phyloP scores from a whole-genome alignment of 202 grass and related monocot genomes.

The Hordeum pubiflorum region DNA sequence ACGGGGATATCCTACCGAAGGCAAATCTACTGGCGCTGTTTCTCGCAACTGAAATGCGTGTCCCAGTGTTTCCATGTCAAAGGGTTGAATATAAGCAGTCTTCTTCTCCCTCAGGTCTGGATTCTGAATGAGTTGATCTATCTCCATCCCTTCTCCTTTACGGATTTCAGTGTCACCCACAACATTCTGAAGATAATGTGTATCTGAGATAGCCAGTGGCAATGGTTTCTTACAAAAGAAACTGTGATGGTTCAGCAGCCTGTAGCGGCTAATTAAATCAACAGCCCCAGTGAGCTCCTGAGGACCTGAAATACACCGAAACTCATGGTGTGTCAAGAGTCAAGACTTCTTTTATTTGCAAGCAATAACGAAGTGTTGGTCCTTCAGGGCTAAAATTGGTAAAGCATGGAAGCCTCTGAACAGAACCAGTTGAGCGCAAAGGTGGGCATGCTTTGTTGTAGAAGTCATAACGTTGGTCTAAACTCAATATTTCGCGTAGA shows the following conservation, averaged over 20 bases:
- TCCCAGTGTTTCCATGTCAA: conserved; percentile 73
- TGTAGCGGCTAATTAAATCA: conserved; percentile 83
- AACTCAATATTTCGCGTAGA: background rate
- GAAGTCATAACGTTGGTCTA: background rate
- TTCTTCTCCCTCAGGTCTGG: conserved; percentile 52
- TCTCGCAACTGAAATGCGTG: conserved; percentile 79
- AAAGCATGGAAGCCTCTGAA: background rate
- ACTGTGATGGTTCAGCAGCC: conserved; percentile 64
- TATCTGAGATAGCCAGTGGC: conserved; percentile 71
- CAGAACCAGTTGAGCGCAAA: background rate
- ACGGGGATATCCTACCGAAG: conserved; percentile 50
- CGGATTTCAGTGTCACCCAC: conserved; percentile 86
- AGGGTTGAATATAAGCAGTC: conserved; percentile 59
- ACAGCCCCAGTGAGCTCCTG: conserved; percentile 79
- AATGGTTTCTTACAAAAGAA: conserved; percentile 86
- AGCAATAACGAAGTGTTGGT: background rate
- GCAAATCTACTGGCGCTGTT: conserved; percentile 63
- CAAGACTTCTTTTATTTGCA: conserved; percentile 14
- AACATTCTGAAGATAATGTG: conserved; percentile 80
- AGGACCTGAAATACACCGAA: conserved; percentile 54
- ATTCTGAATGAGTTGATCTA: conserved; percentile 74
- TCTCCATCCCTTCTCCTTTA: conserved; percentile 96
- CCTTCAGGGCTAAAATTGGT: background rate
- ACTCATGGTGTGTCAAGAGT: background rate
- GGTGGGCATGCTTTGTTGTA: background rate